Conservation (phyloP, 148 eudicot species). For the Agrostemma githago region DNA sequence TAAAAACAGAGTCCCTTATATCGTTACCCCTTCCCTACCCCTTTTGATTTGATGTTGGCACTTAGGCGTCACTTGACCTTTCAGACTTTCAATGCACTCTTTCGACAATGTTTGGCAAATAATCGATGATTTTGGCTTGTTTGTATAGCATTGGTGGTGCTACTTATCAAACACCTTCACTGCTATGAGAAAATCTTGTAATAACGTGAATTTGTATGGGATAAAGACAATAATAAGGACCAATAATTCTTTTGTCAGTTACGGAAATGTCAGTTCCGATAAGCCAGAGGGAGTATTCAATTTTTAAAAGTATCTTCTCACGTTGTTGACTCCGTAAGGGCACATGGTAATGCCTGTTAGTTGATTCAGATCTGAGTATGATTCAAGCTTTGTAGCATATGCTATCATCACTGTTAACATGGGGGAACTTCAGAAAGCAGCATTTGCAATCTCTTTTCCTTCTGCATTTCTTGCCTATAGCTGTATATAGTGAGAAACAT, state of each 20-base stretch:
- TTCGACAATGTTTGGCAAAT: neutral
- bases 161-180: neutral
- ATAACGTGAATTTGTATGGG: neutral
- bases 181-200: neutral
- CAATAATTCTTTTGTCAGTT: too few species aligned
- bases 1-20: neutral
- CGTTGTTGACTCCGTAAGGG: neutral
- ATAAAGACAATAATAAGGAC: neutral
- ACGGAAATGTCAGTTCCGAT: neutral
- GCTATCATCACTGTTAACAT: too few species aligned
- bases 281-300: neutral
- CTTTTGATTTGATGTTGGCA: neutral
- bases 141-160: neutral
- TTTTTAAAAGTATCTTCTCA: neutral
- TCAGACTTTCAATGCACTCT: neutral
- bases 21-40: neutral
- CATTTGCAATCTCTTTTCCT: neutral
- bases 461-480: neutral
- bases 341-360: neutral
- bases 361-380: neutral
- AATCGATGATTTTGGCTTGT: neutral
- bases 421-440: neutral
- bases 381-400: neutral
- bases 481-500: neutral
- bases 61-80: neutral